Conservation (phyloP, 306 rosid genomes). For the Prunus persica region Prunus_persica_NCBIv2 NC_034014.1:17004001-17004500, state of each 20-base stretch:
- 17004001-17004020: conserved; percentile 75
- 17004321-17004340: background rate
- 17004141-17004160: conserved; percentile 82
- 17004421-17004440: background rate
- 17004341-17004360: background rate
- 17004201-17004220: background rate
- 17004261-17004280: background rate
- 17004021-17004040: conserved; percentile 91
- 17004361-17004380: background rate
- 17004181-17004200: background rate
- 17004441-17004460: background rate
- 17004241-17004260: background rate
- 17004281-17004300: background rate
- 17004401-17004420: background rate
- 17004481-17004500: background rate
- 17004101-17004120: conserved; percentile 76
- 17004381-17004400: background rate
- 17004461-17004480: background rate
- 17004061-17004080: conserved; percentile 81
- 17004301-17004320: background rate
- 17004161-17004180: conserved; percentile 73
- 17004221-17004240: background rate
- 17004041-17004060: conserved; percentile 87
- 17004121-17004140: conserved; percentile 70
- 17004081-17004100: conserved; percentile 70